Conservation (phyloP, 805 yeast genomes). For the Candida cerambycidarum region DNA sequence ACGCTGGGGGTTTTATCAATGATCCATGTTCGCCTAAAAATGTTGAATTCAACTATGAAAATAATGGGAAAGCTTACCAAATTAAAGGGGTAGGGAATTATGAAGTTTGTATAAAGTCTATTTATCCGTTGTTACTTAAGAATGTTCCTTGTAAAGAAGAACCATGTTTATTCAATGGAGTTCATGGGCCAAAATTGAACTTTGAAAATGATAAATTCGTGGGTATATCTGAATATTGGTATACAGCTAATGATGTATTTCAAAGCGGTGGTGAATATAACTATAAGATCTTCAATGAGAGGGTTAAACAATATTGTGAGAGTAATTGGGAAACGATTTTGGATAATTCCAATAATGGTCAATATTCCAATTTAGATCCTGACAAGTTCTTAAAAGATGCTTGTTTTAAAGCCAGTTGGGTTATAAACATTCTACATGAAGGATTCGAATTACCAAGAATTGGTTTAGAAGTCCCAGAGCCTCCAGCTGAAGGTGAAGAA, state of each 20-base stretch:
- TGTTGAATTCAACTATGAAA: constrained; percentile 47
- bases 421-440: constrained; percentile 81
- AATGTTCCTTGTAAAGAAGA: constrained; percentile 80
- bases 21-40: constrained; percentile 86
- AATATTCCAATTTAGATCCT: constrained; percentile 57
- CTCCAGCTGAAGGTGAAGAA: constrained; percentile 28
- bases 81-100: constrained; percentile 79
- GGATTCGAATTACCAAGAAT: constrained; percentile 86
- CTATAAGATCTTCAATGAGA: constrained; percentile 63
- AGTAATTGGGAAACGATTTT: constrained; percentile 64
- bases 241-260: constrained; percentile 90
- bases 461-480: constrained; percentile 46
- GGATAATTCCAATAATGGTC: constrained; percentile 51
- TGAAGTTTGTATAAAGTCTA: constrained; percentile 65
- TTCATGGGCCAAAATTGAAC: constrained; percentile 88
- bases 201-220: constrained; percentile 78
- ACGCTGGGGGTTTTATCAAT: constrained; percentile 25
- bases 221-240: constrained; percentile 97
- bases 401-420: constrained; percentile 96
- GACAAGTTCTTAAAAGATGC: constrained; percentile 59
- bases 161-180: constrained; percentile 93
- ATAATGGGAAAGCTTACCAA: constrained; percentile 46
- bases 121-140: constrained; percentile 75
- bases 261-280: constrained; percentile 87
- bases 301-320: constrained; percentile 72